Base-by-base conservation (phyloP, 768 basidiomycete genomes). In the Hygrocybe coccinea region DNA sequence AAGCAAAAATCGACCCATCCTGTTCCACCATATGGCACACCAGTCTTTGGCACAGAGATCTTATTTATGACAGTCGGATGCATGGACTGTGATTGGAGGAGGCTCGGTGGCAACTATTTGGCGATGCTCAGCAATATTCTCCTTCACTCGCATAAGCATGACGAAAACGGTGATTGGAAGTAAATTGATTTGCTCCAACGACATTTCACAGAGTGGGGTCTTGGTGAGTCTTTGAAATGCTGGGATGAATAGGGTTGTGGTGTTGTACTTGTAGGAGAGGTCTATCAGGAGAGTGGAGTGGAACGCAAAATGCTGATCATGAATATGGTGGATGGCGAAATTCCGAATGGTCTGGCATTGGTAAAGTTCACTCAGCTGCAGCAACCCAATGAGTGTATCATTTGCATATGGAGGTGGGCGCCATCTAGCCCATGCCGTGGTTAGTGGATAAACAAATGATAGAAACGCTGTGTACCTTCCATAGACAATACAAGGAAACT, bases 11-110 rank as follows among this genome's bases (percentile, higher is more conserved):
- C 50, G 41, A 2, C 59, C 63, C 59, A 66, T 66, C 0, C 60
- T 57, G 41, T 61, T 63, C 62, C 62, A 64, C 63, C 66, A 67
- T 1, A 56, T 15, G 0, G 34, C n/a, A 4, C 56, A 52, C 66
- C 64, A 67, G 37, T 67, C 65, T 3, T 44, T 29, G 5, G n/a
- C 19, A 19, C 64, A 65, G 2, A 5, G 14, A 2, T 12, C 14
- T 1, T 52, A 4, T 38, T 56, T 11, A 1, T n/a, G 11, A 34
- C 59, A 54, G 34, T 47, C 41, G 11, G 35, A 4, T 1, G n/a
- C 2, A 24, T 54, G 52, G 14, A 4, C 2, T 6, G n/a, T 1
- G 1, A 29, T 19, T 1, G 41, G 52, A 19, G 50, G 50, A 1
- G 52, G 41, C 33, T 54, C 52, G 14, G 14, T 25, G 17, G 52